phyloP scores from a whole-genome alignment of 2,329 filamentous ascomycete species.

The Drechslerella coelobrocha region DNA sequence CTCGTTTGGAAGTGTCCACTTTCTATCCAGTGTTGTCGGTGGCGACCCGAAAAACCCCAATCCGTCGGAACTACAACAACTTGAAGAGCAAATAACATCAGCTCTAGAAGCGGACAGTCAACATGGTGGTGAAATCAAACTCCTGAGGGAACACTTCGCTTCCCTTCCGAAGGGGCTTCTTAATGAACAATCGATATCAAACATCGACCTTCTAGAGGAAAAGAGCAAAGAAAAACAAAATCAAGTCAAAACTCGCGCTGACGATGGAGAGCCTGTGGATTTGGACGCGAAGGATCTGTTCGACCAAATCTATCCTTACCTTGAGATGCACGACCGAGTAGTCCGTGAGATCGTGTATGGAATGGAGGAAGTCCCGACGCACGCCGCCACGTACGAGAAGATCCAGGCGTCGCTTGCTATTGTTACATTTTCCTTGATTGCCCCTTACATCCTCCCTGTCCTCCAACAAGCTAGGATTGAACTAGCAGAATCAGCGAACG shows the following conservation, averaged over 20 bases:
- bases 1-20: conserved; percentile 80
- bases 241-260: conserved; percentile 61
- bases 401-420: conserved; percentile 84
- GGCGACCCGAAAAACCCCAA: conserved; percentile 85
- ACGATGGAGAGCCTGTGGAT: conserved; percentile 77
- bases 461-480: conserved; percentile 37
- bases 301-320: conserved; percentile 82
- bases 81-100: conserved; percentile 88
- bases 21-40: conserved; percentile 73
- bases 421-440: conserved; percentile 90
- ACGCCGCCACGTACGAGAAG: conserved; percentile 67
- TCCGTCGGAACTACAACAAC: conserved; percentile 85
- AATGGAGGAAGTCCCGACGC: conserved; percentile 78
- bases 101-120: conserved; percentile 79
- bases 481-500: conserved; percentile 39
- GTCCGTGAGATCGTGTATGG: conserved; percentile 79
- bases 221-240: conserved; percentile 70
- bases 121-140: conserved; percentile 80
- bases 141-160: conserved; percentile 84
- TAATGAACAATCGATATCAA: conserved; percentile 76
- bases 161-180: conserved; percentile 77
- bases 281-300: conserved; percentile 78
- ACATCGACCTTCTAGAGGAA: conserved; percentile 72
- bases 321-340: conserved; percentile 88
- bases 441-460: conserved; percentile 78